Conservation (phyloP, 31 red algal genomes). For the Odonthalia washingtoniensis region DNA sequence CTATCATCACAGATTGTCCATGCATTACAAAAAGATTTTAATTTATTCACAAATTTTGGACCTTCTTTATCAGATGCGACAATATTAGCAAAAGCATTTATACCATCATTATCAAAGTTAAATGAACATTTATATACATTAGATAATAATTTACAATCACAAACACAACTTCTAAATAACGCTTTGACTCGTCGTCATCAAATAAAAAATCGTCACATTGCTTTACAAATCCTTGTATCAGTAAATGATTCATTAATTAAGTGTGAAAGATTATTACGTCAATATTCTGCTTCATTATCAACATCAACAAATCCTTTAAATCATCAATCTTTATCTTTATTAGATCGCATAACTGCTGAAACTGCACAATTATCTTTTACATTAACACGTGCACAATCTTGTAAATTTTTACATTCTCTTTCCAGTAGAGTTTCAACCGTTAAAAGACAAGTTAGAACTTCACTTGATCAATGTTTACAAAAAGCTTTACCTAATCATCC, state of each 20-base stretch:
- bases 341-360: constrained; percentile 73
- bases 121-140: constrained; percentile 37
- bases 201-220: constrained; percentile 25
- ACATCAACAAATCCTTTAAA: not conserved
- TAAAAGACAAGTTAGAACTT: constrained; percentile 43
- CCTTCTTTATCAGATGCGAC: constrained; percentile 52
- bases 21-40: constrained; percentile 63
- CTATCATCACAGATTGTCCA: constrained; percentile 58
- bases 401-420: constrained; percentile 36
- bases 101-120: constrained; percentile 34
- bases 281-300: constrained; percentile 24
- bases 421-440: constrained; percentile 44
- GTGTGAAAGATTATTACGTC: constrained; percentile 73
- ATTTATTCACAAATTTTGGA: constrained; percentile 57
- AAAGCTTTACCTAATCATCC: constrained; percentile 18
- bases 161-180: constrained; percentile 39
- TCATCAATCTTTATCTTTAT: constrained; percentile 43
- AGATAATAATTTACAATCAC: constrained; percentile 45
- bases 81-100: constrained; percentile 36
- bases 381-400: constrained; percentile 41
- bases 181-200: constrained; percentile 50
- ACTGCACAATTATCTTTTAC: constrained; percentile 62
- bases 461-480: constrained; percentile 65
- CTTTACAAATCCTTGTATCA: constrained; percentile 48
- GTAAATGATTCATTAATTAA: constrained; percentile 70